These are phyloP conservation scores for Alternaria solani DNA, from an alignment of 2,329 filamentous ascomycete species.

Conservation along the genomic window DNA sequence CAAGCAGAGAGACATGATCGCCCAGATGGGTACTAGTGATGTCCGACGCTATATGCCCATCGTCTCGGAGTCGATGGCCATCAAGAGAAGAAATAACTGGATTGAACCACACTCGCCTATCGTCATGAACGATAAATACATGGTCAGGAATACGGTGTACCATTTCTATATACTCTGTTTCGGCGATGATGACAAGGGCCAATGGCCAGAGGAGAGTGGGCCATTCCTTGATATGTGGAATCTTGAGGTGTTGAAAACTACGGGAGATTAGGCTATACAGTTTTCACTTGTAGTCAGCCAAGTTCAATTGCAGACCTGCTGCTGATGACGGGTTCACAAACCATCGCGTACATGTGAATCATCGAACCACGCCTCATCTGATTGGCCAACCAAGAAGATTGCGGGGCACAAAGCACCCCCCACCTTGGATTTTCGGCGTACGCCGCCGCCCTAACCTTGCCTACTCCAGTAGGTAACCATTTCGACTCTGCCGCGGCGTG, in stretches of 20 bases:
- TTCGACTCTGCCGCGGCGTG: constrained; percentile 13
- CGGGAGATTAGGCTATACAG: background rate
- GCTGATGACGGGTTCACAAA: background rate
- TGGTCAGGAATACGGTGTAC: constrained; percentile 1
- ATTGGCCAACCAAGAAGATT: constrained; percentile 2
- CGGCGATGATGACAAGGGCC: constrained; percentile 5
- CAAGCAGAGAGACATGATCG: background rate
- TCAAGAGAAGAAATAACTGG: background rate
- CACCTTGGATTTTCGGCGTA: constrained; percentile 17
- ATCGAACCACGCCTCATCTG: background rate
- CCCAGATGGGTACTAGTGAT: constrained; percentile 3
- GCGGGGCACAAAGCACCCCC: constrained; percentile 13
- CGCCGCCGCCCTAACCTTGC: constrained; percentile 20
- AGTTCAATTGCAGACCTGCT: background rate
- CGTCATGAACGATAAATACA: constrained; percentile 15
- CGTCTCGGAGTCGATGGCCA: background rate
- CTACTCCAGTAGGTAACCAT: constrained; percentile 19
- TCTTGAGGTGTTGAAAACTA: background rate
- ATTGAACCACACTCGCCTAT: background rate
- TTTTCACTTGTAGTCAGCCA: background rate
- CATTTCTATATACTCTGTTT: constrained; percentile 17
- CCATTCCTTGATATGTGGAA: constrained; percentile 11
- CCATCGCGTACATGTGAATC: constrained; percentile 1
- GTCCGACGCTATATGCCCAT: background rate
- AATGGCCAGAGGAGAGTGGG: constrained; percentile 1